These are phyloP conservation scores for Debaryomyces udenii DNA, from an alignment of 1,139 yeast genomes.

Conservation along the genomic window DNA sequence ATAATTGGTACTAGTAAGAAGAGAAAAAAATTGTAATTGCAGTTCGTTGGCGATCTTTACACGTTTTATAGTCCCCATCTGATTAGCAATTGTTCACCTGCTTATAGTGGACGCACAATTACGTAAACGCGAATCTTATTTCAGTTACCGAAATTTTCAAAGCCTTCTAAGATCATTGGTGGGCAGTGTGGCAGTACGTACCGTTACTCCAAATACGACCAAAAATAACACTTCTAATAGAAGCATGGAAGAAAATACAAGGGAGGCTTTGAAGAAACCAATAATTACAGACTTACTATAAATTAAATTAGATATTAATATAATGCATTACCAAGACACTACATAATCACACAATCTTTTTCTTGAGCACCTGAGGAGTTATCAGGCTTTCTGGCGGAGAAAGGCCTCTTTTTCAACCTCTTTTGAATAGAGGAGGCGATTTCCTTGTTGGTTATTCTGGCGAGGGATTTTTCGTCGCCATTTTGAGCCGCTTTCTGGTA, in stretches of 20 bases:
- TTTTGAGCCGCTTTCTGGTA: conserved; percentile 71
- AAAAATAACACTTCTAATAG: background rate
- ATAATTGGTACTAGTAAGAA: background rate
- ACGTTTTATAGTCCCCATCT: conserved; percentile 4
- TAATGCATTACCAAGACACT: conserved; percentile 10
- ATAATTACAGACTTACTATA: no score
- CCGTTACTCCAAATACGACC: background rate
- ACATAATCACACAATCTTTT: conserved; percentile 50
- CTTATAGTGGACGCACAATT: conserved; percentile 2
- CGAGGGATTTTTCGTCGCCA: conserved; percentile 69
- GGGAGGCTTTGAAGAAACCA: no score
- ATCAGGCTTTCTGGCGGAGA: conserved; percentile 7
- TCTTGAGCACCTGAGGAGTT: conserved; percentile 27
- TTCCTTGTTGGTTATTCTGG: conserved; percentile 38
- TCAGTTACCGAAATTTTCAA: conserved; percentile 3
- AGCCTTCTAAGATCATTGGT: no score
- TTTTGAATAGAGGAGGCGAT: conserved; percentile 34
- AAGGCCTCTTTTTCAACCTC: conserved; percentile 29
- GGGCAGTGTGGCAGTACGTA: no score
- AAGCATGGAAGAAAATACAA: no score
- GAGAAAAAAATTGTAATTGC: background rate
- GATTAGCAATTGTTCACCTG: no score
- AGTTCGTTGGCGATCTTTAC: background rate
- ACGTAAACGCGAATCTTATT: conserved; percentile 3
- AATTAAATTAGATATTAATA: conserved; percentile 5